These are phyloP conservation scores for Ceratocystis colombiana DNA, from an alignment of 2,329 filamentous ascomycete species.

Conservation along the genomic window DNA sequence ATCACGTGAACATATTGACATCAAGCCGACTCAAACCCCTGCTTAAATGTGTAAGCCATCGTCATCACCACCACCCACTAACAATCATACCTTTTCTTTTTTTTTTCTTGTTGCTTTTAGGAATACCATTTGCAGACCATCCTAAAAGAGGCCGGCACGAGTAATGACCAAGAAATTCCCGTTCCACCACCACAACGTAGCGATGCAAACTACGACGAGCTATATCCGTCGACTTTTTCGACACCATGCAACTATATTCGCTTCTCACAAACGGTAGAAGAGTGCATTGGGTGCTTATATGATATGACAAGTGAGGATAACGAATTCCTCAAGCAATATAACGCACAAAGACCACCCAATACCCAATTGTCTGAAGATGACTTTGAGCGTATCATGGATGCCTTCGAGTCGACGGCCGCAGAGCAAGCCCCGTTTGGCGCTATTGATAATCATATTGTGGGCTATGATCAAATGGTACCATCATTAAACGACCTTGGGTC, in stretches of 20 bases:
- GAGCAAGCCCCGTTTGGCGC: constrained; percentile 79
- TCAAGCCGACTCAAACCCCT: constrained; percentile 15
- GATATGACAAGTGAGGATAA: constrained; percentile 91
- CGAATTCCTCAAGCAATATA: constrained; percentile 72
- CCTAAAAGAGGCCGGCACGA: constrained; percentile 46
- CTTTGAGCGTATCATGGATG: constrained; percentile 89
- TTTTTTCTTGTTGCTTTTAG: constrained; percentile 38
- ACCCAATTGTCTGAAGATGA: constrained; percentile 72
- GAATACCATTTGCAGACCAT: constrained; percentile 93
- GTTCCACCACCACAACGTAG: constrained; percentile 55
- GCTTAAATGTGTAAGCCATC: background rate
- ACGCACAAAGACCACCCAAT: constrained; percentile 57
- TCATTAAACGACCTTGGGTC: constrained; percentile 47
- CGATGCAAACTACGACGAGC: constrained; percentile 71
- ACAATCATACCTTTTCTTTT: background rate
- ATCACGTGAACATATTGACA: constrained; percentile 35
- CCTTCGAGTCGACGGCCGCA: constrained; percentile 80
- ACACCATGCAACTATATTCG: constrained; percentile 91
- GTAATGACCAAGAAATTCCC: constrained; percentile 52
- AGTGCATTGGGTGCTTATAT: constrained; percentile 82
- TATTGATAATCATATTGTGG: constrained; percentile 76
- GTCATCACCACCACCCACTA: background rate
- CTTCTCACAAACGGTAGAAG: constrained; percentile 95
- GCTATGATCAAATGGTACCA: constrained; percentile 65
- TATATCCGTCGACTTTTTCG: constrained; percentile 70